Base-by-base conservation (phyloP, 164 flowering plant genomes). In the Liquidambar formosana region DNA sequence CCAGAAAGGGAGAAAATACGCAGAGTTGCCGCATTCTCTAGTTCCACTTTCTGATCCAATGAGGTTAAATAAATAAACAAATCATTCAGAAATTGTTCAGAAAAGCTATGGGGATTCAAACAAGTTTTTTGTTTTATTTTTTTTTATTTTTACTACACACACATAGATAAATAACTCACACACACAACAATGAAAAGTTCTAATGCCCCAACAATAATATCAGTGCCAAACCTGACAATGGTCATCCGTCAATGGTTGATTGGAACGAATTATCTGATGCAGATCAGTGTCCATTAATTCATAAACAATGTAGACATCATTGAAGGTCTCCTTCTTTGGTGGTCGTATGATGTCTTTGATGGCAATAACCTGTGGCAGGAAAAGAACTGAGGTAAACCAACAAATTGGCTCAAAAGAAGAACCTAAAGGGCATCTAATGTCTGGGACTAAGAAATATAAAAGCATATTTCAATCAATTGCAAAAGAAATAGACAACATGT, bases 261-360 rank as follows among this genome's bases (percentile, higher is more conserved):
- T 77, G 38, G 88, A 85, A 49, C 77, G 84, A 70, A 85, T 85
- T 21, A 85, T 85, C 65, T 82, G 81, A 73, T 82, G 85, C 68
- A 84, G 86, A 82, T 84, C 86, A 59, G 84, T 80, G 70, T 83
- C 86, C 86, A 83, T 83, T 70, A 83, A 66, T 71, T 83, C 86
- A 64, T 78, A 82, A 64, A 82, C 88, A 77, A 82, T 82, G 80
- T 85, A 85, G 9, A 85, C 88, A 66, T 85, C 88, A 65, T 80
- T 82, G 69, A 82, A 84, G 26, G 73, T 71, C 66, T 80, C 86
- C 70, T 75, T 82, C 41, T 75, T 71, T 22, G 84, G 88, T 18
- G 88, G 88, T 60, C 83, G 58, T 43, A 85, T 79, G 53, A 85
- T 81, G 67, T 85, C 88, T 67, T 76, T 80, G 61, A 85, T 76